A percentile compares a stretch with the other conserved stretches of the same genome.
phyloP scores from a whole-genome alignment of 2,329 filamentous ascomycete genomes.

The Cladosporium velox region DNA sequence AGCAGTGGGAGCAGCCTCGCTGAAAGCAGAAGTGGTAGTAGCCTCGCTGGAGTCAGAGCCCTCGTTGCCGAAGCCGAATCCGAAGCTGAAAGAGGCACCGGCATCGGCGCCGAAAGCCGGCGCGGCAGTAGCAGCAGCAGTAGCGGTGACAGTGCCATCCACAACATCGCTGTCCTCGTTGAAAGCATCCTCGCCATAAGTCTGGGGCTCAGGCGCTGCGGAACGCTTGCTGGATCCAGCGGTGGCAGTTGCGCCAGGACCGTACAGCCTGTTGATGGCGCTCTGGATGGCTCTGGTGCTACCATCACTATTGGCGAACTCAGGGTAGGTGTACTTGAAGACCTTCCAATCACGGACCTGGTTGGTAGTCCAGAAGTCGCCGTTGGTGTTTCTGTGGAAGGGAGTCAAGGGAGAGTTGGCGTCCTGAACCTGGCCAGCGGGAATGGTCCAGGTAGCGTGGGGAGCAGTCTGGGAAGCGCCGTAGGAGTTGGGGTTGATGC shows the following conservation, averaged over 20 bases:
- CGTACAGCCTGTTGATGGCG: conserved; percentile 59
- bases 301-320: conserved; percentile 53
- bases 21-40: neutral
- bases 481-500: conserved; percentile 22
- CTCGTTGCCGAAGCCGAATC: neutral
- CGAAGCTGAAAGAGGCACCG: conserved; percentile 11
- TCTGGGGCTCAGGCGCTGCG: conserved; percentile 20
- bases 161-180: conserved; percentile 12
- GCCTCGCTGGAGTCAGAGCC: neutral
- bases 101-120: conserved; percentile 2
- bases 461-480: conserved; percentile 23
- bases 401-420: conserved; percentile 49
- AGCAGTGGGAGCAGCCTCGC: neutral
- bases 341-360: conserved; percentile 55
- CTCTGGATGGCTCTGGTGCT: conserved; percentile 46
- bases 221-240: conserved; percentile 34
- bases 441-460: conserved; percentile 25
- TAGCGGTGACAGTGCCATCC: neutral
- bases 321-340: conserved; percentile 75
- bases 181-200: conserved; percentile 3
- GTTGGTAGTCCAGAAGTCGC: conserved; percentile 69
- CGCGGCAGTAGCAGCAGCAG: conserved; percentile 1
- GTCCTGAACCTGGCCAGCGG: conserved; percentile 22
- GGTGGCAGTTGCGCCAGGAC: conserved; percentile 40
- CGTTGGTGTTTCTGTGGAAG: conserved; percentile 60